Evolutionary conservation across 1,284 basidiomycete genomes (phyloP), one percentile per base, ranked within the genome.

Genomic region (Sporisorium scitamineum): DNA sequence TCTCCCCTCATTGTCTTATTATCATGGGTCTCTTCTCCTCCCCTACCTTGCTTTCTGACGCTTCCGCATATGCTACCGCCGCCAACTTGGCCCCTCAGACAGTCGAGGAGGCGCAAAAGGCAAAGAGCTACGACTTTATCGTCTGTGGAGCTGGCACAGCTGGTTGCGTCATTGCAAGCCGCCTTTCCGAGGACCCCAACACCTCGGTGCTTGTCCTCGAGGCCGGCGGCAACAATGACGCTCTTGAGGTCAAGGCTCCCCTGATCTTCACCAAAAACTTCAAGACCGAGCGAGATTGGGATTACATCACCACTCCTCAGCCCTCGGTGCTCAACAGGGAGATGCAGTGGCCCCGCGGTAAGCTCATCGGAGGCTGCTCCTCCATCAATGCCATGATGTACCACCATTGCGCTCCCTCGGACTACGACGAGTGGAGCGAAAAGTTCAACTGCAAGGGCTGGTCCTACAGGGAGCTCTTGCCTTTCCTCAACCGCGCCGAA

Each of bases 351-450:
- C 78, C 78, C 2, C 59, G 79, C 22, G 75, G 77, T 27, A 74
- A 75, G 61, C 51, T 78, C 22, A 54, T 79, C n/a, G 74, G 88
- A 4, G 88, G 88, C 0, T 85, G 81, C 0, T 86, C 87, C 5
- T 84, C 85, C 20, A 87, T 89, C 61, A 89, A 89, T 64, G 83
- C 82, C 24, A 76, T 76, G 74, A 70, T 88, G 48, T 72, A 72
- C 45, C 79, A 80, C 44, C 78, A 78, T 60, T 67, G 66, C 29
- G 61, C 70, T 3, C 74, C 69, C 14, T 61, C 62, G 2, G 79
- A 80, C 66, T 78, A 76, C 54, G 71, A 80, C 51, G 77, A 79
- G 50, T 80, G 77, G 77, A 67, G 59, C 5, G 52, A 78, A 16
- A 48, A 56, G 45, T 71, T 54, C 58, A 68, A 68, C 37, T 80